phyloP scores from a whole-genome alignment of 2,329 filamentous ascomycete species.

The Fusarium sp. region DNA sequence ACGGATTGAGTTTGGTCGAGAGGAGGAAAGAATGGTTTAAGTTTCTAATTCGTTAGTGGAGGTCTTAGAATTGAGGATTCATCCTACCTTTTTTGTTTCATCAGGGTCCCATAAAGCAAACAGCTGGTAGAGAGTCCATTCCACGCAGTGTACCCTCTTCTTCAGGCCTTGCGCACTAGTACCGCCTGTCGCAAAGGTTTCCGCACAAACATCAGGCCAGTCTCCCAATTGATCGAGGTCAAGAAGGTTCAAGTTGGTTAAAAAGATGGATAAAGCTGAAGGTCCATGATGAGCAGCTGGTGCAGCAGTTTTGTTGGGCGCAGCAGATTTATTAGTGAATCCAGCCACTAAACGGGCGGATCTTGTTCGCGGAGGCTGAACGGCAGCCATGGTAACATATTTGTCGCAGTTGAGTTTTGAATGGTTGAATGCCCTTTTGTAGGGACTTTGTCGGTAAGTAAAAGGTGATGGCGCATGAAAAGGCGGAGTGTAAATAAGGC shows the following conservation, averaged over 20 bases:
- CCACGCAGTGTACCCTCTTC: conserved; percentile 82
- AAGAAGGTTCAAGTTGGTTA: conserved; percentile 86
- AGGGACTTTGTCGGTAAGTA: conserved; percentile 21
- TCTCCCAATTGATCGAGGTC: conserved; percentile 80
- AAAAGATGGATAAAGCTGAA: conserved; percentile 63
- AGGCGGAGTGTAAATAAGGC: conserved; percentile 41
- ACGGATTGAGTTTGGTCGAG: conserved; percentile 90
- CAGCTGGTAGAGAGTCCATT: conserved; percentile 92
- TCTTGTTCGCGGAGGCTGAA: conserved; percentile 44
- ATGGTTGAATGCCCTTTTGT: conserved; percentile 13
- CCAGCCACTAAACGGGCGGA: conserved; percentile 46
- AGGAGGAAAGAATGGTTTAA: conserved; percentile 91
- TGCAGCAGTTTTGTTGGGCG: conserved; percentile 9
- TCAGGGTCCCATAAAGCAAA: conserved; percentile 86
- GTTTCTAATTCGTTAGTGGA: conserved; percentile 69
- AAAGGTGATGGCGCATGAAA: conserved; percentile 24
- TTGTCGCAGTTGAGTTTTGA: background rate
- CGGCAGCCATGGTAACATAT: conserved; percentile 45
- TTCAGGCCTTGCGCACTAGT: conserved; percentile 80
- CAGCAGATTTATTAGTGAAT: conserved; percentile 38
- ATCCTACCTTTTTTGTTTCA: conserved; percentile 76
- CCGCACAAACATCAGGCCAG: conserved; percentile 80
- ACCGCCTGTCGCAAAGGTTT: conserved; percentile 73
- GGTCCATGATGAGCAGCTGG: conserved; percentile 31
- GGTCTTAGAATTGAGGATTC: background rate